A percentile compares a stretch with the other conserved stretches of the same genome.
phyloP scores from a whole-genome alignment of 805 yeast species.

The Clavispora fructus region DNA sequence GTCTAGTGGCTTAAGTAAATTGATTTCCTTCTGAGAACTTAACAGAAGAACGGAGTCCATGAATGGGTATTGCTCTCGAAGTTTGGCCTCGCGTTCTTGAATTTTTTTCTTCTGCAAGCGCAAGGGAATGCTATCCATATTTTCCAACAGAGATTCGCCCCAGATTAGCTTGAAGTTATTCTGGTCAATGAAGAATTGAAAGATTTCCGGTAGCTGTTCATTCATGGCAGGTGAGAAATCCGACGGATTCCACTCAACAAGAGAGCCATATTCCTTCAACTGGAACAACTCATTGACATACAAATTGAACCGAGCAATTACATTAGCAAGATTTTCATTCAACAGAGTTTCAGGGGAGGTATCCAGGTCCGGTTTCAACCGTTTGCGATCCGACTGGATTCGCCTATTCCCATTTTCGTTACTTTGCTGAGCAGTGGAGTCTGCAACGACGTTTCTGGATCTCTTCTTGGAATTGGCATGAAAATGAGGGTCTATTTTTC shows the following conservation, averaged over 20 bases:
- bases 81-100: conserved; percentile 27
- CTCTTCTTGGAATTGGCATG: background rate
- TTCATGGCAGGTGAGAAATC: conserved; percentile 25
- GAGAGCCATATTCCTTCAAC: conserved; percentile 53
- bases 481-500: background rate
- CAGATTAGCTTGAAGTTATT: conserved; percentile 26
- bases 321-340: conserved; percentile 21
- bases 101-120: conserved; percentile 35
- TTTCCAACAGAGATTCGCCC: conserved; percentile 21
- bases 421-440: background rate
- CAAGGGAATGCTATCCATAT: conserved; percentile 29
- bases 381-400: background rate
- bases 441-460: background rate
- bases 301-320: conserved; percentile 43
- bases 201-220: conserved; percentile 28
- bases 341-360: background rate
- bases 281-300: conserved; percentile 61
- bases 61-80: conserved; percentile 33
- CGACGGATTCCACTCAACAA: conserved; percentile 58
- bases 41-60: conserved; percentile 23
- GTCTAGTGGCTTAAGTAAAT: conserved; percentile 10
- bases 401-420: background rate
- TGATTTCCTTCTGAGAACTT: conserved; percentile 18
- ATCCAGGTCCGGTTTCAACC: background rate
- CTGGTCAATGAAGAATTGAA: conserved; percentile 25